Evolutionary conservation across 768 basidiomycete genomes (phyloP), one percentile per base, ranked within the genome.

Genomic region (Xerocomellus intermedius): DNA sequence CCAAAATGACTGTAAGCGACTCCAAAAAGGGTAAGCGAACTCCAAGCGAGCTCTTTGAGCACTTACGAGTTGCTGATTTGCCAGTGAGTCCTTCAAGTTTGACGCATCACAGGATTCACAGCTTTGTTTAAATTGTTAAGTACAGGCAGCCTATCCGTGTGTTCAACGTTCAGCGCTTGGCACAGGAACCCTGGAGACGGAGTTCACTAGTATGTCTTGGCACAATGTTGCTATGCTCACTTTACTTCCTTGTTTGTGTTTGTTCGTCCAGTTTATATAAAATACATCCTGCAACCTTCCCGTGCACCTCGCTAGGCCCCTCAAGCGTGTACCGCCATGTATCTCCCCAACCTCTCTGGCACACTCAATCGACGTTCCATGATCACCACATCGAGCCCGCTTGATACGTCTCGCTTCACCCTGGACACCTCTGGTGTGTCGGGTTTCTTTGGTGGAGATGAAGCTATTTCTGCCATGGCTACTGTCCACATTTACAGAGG

Each of bases 361-460:
- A 19, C 28, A 5, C 33, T 54, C 17, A 30, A 13, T 9, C 51
- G 36, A 17, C 52, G 52, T 43, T 54, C 55, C 42, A 19, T 55
- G 42, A 43, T 54, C 22, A 24, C 26, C 24, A 37, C 52, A 17
- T 4, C 28, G 3, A 28, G 42, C 2, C 46, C 45, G 5, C 46
- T 48, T 30, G 22, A 55, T 22, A 26, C 26, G 3, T 44, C 52
- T 16, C 22, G 5, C 24, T 62, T 62, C 39, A 41, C 53, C 16
- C 52, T 71, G 2, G 63, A 73, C 48, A 50, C 61, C 4, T 63
- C 69, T 5, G 69, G 68, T 8, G 57, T 71, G 4, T 63, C 64
- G 0, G 67, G 64, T 35, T 64, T 73, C 24, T 66, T 73, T 33
- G 70, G 71, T 36, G 71, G 71, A 4, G 63, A 70, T 16, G 69